These are phyloP conservation scores for Termitomyces sp. DNA, from an alignment of 768 basidiomycete genomes.

Conservation along the genomic window DNA sequence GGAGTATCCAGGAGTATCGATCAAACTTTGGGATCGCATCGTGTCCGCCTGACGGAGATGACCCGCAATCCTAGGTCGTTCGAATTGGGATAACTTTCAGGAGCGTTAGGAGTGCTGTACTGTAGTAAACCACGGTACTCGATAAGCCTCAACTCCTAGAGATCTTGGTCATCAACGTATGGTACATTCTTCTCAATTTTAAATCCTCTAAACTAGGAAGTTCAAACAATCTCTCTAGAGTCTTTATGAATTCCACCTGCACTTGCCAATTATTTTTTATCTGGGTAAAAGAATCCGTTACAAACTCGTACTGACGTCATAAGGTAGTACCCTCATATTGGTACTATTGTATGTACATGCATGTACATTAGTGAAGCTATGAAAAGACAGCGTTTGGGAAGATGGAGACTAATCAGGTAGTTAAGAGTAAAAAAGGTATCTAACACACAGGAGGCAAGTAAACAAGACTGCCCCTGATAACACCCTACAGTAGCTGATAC, in stretches of 20 bases:
- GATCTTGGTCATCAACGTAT: too few relatives aligned
- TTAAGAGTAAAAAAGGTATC: background rate
- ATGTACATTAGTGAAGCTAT: background rate
- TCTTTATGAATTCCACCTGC: too few relatives aligned
- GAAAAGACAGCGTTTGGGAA: background rate
- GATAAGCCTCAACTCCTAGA: background rate
- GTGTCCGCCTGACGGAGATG: background rate
- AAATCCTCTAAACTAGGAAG: background rate
- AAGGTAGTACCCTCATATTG: background rate
- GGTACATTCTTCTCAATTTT: background rate
- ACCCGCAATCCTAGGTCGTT: background rate
- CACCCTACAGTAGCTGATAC: background rate
- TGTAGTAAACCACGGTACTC: background rate
- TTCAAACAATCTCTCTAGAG: background rate
- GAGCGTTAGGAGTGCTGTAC: background rate
- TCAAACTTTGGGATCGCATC: background rate
- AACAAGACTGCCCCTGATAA: background rate
- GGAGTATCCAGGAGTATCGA: slow-evolving; percentile 1
- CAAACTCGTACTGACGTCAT: background rate
- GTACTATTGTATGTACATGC: too few relatives aligned
- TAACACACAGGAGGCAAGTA: background rate
- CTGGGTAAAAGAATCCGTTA: background rate
- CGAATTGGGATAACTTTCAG: background rate
- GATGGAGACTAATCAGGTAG: background rate
- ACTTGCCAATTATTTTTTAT: too few relatives aligned